Base-by-base conservation (phyloP, 768 basidiomycete species). In the Hypsizygus marmoreus region DNA sequence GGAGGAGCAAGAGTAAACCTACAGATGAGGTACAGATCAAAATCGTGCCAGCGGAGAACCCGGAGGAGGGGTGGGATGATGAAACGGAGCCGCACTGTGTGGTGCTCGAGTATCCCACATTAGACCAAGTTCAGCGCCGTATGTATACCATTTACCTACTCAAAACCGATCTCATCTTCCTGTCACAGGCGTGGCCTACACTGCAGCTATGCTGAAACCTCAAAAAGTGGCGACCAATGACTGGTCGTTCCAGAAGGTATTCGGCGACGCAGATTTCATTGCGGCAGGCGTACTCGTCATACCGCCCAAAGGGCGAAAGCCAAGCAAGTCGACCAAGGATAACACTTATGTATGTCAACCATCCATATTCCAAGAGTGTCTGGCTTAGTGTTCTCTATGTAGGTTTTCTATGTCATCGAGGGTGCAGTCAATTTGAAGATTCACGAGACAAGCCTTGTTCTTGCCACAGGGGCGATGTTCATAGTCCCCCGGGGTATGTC, bases 181-280 rank as follows among this genome's bases (percentile, higher is more conserved):
- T n/a, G n/a, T n/a, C n/a, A n/a, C n/a, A n/a, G n/a, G n/a, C 47
- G 17, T 49, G 19, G 45, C 43, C 12, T 45, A 33, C 31, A 31
- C 42, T 2, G 30, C 47, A 9, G 41, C 25, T 12, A 43, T 51
- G 29, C 4, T 54, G 13, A 10, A 34, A 1, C 45, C 47, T 6
- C n/a, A 38, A 16, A 33, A 35, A 17, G 33, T 45, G 0, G 34
- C 30, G 9, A 33, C 36, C 10, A 33, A 51, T 8, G 47, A 47
- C 13, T 98, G 94, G 84, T 74, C 71, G 22, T 98, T 91, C 65
- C 86, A 95, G 63, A 95, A 93, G 69, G 80, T 97, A 24, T 97
- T 97, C 57, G 85, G 87, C 16, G 97, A 99, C 52, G 88, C 83
- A 29, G 83, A 88, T 35, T 98, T 92, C 61, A 83, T 97, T 49